A percentile compares a stretch with the other conserved stretches of the same genome.
Evolutionary conservation across 1,139 yeast genomes (phyloP).

Genomic region (Eremothecium gossypii): DNA sequence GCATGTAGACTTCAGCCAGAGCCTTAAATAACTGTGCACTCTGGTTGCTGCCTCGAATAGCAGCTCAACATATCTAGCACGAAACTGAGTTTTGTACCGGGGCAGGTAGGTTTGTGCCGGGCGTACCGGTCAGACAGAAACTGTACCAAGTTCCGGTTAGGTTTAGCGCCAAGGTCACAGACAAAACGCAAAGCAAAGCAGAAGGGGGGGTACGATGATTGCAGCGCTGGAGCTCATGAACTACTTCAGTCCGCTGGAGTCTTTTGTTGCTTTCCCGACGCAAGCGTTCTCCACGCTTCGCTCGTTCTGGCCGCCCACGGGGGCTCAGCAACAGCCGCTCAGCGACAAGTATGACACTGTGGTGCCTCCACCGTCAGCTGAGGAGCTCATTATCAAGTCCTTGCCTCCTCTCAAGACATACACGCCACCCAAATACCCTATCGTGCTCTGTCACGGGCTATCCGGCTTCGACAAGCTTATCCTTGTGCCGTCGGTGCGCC

Average conservation of each 20-base stretch:
- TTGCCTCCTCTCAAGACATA: constrained; percentile 22
- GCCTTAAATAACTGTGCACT: constrained; percentile 17
- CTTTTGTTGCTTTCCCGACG: not conserved
- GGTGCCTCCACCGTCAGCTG: not conserved
- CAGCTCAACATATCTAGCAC: too few species aligned
- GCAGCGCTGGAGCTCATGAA: not conserved
- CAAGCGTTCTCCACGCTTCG: not conserved
- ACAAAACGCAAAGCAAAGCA: not conserved
- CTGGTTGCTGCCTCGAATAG: too few species aligned
- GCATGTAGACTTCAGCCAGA: constrained; percentile 62
- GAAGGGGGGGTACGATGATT: not conserved
- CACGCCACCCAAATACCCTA: constrained; percentile 46
- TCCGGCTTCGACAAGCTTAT: constrained; percentile 65
- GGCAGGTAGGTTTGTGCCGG: too few species aligned
- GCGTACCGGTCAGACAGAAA: too few species aligned
- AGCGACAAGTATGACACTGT: not conserved
- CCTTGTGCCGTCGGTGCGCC: constrained; percentile 38
- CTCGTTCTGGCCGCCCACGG: not conserved
- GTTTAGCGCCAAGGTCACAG: too few species aligned
- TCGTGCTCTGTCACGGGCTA: constrained; percentile 76
- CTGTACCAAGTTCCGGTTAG: too few species aligned
- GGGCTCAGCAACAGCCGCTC: not conserved
- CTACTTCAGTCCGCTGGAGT: constrained; percentile 1
- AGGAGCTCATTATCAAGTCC: constrained; percentile 1
- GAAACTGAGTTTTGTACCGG: too few species aligned